Conservation (phyloP, 1,139 yeast species). For the Candida sp. region DNA sequence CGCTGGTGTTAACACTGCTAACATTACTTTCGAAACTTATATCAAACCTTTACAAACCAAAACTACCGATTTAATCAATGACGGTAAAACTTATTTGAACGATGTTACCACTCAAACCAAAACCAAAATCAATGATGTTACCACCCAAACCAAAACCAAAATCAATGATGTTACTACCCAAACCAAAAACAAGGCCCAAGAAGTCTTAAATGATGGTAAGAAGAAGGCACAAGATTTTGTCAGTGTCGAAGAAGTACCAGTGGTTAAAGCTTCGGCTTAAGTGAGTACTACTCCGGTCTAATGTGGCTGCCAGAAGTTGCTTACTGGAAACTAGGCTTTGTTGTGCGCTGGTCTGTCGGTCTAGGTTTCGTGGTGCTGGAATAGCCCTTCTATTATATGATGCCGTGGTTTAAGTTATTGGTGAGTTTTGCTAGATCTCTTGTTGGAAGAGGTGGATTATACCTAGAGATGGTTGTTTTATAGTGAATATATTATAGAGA, state of each 20-base stretch:
- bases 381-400: too few species aligned
- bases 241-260: background rate
- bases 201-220: constrained; percentile 8
- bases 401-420: too few species aligned
- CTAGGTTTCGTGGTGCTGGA: too few species aligned
- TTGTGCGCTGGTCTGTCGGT: too few species aligned
- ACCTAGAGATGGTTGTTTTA: background rate
- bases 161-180: constrained; percentile 4
- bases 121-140: constrained; percentile 18
- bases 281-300: too few species aligned
- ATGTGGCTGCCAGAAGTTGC: too few species aligned
- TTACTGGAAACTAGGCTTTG: too few species aligned
- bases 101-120: constrained; percentile 34
- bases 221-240: constrained; percentile 3
- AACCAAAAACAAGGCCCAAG: constrained; percentile 7
- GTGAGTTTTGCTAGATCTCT: too few species aligned
- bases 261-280: constrained; percentile 2
- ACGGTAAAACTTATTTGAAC: constrained; percentile 17
- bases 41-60: constrained; percentile 39
- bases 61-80: constrained; percentile 35
- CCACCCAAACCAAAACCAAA: constrained; percentile 10
- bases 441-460: too few species aligned
- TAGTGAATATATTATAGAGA: background rate
- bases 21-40: constrained; percentile 30
- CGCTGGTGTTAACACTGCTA: constrained; percentile 35